Percentiles rank a stretch among this genome's conserved stretches.
These are phyloP conservation scores for Teratosphaeria zuluensis DNA, from an alignment of 2,329 filamentous ascomycete genomes.

Conservation along the genomic window DNA sequence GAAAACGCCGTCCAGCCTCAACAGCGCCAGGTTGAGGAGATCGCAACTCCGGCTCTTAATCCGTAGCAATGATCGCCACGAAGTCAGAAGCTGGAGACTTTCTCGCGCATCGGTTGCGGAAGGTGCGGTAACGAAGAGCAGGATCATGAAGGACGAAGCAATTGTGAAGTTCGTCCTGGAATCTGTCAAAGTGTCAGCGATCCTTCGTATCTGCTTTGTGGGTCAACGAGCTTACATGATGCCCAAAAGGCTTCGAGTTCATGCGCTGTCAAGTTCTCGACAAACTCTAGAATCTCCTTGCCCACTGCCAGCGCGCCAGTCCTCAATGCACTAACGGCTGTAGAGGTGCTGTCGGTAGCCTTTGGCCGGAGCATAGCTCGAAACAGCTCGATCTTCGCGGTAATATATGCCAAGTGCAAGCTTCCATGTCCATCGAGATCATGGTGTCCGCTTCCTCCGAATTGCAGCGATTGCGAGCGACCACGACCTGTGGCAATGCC, in stretches of 20 bases:
- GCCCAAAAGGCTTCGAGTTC: constrained; percentile 27
- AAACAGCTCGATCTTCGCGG: constrained; percentile 44
- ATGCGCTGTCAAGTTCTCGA: constrained; percentile 19
- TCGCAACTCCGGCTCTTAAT: constrained; percentile 27
- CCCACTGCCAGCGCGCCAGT: constrained; percentile 23
- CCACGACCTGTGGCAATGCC: neutral
- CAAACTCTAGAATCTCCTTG: constrained; percentile 22
- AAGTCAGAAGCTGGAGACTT: constrained; percentile 20
- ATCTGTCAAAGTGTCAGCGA: constrained; percentile 11
- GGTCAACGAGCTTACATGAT: constrained; percentile 17
- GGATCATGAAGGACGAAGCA: constrained; percentile 24
- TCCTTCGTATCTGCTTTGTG: neutral
- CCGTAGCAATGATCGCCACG: constrained; percentile 22
- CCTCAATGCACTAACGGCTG: constrained; percentile 21
- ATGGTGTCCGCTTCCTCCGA: constrained; percentile 15
- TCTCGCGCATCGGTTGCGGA: constrained; percentile 20
- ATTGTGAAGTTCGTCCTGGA: constrained; percentile 27
- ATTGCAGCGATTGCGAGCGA: constrained; percentile 12
- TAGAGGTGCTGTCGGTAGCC: constrained; percentile 17
- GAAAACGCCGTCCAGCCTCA: constrained; percentile 23
- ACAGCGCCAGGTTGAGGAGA: constrained; percentile 23
- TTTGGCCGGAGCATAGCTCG: constrained; percentile 39
- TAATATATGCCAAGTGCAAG: constrained; percentile 43
- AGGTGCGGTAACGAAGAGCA: constrained; percentile 25
- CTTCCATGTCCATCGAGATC: constrained; percentile 38